Evolutionary conservation across 129 eudicot species (phyloP).

Genomic region (Helianthus tuberosus): DNA sequence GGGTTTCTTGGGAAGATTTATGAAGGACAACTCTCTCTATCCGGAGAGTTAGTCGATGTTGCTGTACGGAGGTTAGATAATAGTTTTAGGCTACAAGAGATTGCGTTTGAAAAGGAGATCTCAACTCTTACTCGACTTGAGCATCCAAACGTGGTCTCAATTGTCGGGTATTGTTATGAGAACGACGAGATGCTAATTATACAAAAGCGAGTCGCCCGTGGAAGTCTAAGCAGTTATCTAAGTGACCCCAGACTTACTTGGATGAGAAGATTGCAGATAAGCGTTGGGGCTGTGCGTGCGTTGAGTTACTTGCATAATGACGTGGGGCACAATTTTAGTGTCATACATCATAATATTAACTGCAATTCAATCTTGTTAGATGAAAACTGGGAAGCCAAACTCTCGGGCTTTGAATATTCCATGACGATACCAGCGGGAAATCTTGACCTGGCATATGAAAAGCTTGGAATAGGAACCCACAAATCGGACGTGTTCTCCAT

Average conservation of each 20-base stretch:
- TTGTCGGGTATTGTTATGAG: neutral
- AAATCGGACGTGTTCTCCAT: constrained; percentile 14
- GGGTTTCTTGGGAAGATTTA: neutral
- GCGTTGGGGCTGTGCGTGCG: neutral
- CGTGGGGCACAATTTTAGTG: neutral
- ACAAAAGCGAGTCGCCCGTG: neutral
- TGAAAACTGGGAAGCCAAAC: constrained; percentile 11
- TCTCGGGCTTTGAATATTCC: constrained; percentile 14
- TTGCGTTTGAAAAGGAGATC: neutral
- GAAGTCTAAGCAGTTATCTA: constrained; percentile 1
- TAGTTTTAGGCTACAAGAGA: neutral
- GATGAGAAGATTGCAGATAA: constrained; percentile 7
- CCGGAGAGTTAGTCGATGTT: neutral
- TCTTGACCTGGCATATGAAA: neutral
- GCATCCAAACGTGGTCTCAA: neutral
- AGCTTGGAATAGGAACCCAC: neutral
- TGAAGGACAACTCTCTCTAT: neutral
- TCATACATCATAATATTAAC: constrained; percentile 1
- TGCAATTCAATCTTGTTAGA: constrained; percentile 1
- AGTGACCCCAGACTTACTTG: neutral
- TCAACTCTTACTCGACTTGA: neutral
- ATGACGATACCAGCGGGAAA: neutral
- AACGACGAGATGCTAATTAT: constrained; percentile 1
- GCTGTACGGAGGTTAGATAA: constrained; percentile 15
- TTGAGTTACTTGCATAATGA: neutral